A percentile compares a stretch with the other conserved stretches of the same genome.
Conservation (phyloP, 78 protist genomes). For the Emiliania huxleyi region DNA sequence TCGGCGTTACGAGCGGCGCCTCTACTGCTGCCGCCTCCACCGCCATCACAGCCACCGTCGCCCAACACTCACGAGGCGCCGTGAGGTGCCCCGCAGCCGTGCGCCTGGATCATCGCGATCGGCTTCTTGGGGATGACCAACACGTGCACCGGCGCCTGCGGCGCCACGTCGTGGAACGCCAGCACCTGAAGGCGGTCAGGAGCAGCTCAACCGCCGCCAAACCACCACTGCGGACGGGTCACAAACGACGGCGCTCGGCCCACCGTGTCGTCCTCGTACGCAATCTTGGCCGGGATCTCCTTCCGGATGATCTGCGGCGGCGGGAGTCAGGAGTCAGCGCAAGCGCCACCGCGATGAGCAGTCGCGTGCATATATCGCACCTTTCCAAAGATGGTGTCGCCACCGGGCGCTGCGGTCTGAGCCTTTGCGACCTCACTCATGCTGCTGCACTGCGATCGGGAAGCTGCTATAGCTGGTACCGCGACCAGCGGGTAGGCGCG, state of each 20-base stretch:
- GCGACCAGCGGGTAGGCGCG: too few relatives aligned
- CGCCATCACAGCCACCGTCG: too few relatives aligned
- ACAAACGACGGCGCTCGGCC: neutral
- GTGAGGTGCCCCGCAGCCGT: conserved; percentile 3
- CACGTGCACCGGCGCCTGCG: conserved; percentile 61
- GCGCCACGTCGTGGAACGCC: conserved; percentile 54
- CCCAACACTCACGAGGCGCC: too few relatives aligned
- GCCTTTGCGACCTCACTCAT: neutral
- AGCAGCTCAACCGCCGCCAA: neutral
- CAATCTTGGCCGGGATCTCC: conserved; percentile 30
- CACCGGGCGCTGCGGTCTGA: neutral
- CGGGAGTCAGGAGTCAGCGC: neutral
- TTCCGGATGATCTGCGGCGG: conserved; percentile 8
- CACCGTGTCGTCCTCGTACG: conserved; percentile 17
- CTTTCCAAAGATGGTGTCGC: conserved; percentile 6
- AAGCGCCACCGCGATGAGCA: neutral
- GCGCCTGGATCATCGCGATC: neutral
- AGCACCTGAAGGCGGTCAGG: too few relatives aligned
- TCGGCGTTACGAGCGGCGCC: too few relatives aligned
- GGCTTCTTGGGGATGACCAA: conserved; percentile 58
- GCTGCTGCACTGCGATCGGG: too few relatives aligned
- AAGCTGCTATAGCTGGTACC: too few relatives aligned
- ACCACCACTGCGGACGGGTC: neutral
- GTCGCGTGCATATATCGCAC: neutral
- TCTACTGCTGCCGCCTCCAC: too few relatives aligned